Base-by-base conservation (phyloP, 2,329 filamentous ascomycete genomes). In the Colletotrichum magnum region DNA sequence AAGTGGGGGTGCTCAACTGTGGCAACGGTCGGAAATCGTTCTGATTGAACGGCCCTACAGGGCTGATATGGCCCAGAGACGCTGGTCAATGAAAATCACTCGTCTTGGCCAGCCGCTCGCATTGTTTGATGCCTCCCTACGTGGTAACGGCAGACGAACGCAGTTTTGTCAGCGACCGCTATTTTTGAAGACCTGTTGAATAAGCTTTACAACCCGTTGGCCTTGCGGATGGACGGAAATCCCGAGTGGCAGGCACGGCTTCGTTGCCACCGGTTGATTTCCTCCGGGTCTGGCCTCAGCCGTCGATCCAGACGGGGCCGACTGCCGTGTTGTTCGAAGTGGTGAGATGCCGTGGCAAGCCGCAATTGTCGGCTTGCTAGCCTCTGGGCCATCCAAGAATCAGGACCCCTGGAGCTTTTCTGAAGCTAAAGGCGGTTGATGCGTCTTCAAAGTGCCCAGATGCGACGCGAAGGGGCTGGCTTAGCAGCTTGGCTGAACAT, bases 201-300 rank as follows among this genome's bases (percentile, higher is more conserved):
- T 52, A 47, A 47, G 52, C 43, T 57, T 36, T 39, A 52, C 6
- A 36, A 9, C 6, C 26, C 18, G 24, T 21, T 18, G 32, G 15
- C 10, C 7, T 28, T 16, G 21, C 59, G 24, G 36, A 36, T 26
- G 28, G 50, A 24, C 18, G 28, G 5, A 13, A 5, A 18, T 12
- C 7, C 28, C 41, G 51, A 45, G 13, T 50, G 24, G 45, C 15
- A 26, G 50, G 39, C 5, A 4, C n/a, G 15, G n/a, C 28, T 36
- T 36, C 32, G 12, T 51, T 65, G 56, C 48, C 63, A 45, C 62
- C 48, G n/a, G 50, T 24, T 21, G 39, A 50, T 36, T 28, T 39
- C 32, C 18, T 21, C 47, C 41, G 32, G 7, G 32, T 36, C 32
- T 45, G 32, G 28, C 32, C 3, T 45, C n/a, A 21, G n/a, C 21